A percentile compares a stretch with the other conserved stretches of the same genome.
These are phyloP conservation scores for Scedosporium minutisporum DNA, from an alignment of 2,329 filamentous ascomycete genomes.

Conservation along the genomic window DNA sequence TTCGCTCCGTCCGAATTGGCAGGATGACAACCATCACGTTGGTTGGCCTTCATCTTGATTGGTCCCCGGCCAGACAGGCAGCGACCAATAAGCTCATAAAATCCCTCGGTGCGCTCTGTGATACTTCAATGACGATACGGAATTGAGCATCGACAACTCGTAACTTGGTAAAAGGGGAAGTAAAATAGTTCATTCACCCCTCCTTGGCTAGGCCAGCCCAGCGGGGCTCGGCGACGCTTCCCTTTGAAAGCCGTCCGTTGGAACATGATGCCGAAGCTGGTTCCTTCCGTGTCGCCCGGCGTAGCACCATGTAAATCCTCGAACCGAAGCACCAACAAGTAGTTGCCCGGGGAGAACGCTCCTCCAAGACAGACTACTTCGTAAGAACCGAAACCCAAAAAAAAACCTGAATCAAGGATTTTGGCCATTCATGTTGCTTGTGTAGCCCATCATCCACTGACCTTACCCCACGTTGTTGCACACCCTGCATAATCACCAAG, in stretches of 20 bases:
- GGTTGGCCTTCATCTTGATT: constrained; percentile 1
- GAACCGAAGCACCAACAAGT: too few relatives aligned
- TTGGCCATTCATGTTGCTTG: neutral
- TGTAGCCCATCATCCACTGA: constrained; percentile 5
- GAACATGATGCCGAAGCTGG: neutral
- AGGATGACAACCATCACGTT: constrained; percentile 4
- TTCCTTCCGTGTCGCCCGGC: neutral
- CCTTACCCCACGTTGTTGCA: constrained; percentile 8
- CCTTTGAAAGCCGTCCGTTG: neutral
- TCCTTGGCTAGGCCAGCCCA: neutral
- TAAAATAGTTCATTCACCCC: neutral
- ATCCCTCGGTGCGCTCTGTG: neutral
- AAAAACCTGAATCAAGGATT: neutral
- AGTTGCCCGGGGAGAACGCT: too few relatives aligned
- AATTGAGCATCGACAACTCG: neutral
- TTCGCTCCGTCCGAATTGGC: neutral
- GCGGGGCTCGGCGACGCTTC: neutral
- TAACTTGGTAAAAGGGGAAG: neutral
- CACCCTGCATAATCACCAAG: neutral
- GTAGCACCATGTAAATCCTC: neutral
- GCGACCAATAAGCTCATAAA: neutral
- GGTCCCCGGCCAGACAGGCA: neutral
- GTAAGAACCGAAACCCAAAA: too few relatives aligned
- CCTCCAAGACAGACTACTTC: neutral
- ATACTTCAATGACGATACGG: neutral